Percentiles rank a stretch among this genome's conserved stretches.
phyloP scores from a whole-genome alignment of 2,329 filamentous ascomycete species.

The Aspergillus novoparasiticus region DNA sequence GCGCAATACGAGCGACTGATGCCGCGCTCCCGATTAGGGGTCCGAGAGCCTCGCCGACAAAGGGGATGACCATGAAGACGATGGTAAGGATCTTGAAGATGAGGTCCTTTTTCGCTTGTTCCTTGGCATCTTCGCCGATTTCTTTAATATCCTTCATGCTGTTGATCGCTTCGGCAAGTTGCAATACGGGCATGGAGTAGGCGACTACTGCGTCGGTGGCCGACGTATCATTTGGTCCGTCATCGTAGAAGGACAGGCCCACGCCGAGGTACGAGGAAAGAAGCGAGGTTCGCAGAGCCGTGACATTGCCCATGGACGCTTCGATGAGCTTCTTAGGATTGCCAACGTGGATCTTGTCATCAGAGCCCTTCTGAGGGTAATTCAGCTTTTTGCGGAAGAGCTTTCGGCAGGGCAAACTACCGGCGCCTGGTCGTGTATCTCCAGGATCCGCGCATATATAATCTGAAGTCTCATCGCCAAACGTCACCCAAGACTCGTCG shows the following conservation, averaged over 20 bases:
- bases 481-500: neutral
- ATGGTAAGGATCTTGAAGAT: constrained; percentile 6
- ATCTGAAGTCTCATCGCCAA: neutral
- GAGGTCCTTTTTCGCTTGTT: constrained; percentile 2
- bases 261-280: neutral
- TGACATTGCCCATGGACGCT: neutral
- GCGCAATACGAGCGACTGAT: constrained; percentile 1
- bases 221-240: neutral
- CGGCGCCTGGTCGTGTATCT: neutral
- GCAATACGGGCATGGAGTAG: neutral
- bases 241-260: neutral
- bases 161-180: neutral
- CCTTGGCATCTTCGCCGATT: constrained; percentile 1
- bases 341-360: neutral
- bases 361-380: neutral
- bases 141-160: neutral
- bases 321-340: neutral
- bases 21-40: neutral
- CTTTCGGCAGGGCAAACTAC: neutral
- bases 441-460: neutral
- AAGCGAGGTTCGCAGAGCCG: neutral
- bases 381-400: neutral
- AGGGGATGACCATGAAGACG: constrained; percentile 9
- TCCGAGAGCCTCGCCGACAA: constrained; percentile 2
- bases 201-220: neutral